Evolutionary conservation across 495 filamentous ascomycete genomes (phyloP), one percentile per base, ranked within the genome.

Genomic region (Cladorrhinum samala): DNA sequence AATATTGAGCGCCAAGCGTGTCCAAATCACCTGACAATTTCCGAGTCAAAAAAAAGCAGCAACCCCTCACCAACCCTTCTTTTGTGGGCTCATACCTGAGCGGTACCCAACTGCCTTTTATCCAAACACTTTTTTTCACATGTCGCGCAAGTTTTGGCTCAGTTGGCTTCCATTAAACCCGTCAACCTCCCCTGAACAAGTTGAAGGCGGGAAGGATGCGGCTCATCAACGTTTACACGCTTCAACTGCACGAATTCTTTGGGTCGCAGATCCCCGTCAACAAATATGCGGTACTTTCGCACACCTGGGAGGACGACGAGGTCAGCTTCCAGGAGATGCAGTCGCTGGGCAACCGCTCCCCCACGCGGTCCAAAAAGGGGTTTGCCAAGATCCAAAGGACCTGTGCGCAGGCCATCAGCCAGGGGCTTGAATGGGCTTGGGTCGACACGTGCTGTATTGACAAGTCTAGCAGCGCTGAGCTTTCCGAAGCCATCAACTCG

Each of bases 401-500:
- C 39, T 70, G 69, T 52, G 43, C 55, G 2, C 60, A 55, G 9
- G 67, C 67, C 0, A 46, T 25, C 0, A 23, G 41, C 0, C 45
- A 66, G 21, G 50, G 39, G 0, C 47, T 60, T 11, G 3, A 58
- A 19, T 70, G 66, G 61, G 63, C 60, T 17, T 73, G 70, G 70
- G 58, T 73, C 6, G 69, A 73, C 25, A 72, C 69, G 2, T 73
- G 69, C 40, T 73, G 70, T 30, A 73, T 72, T 46, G 64, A 74
- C 46, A 72, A 74, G 20, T 55, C 48, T 5, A 66, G 63, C 43
- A 74, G 68, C 27, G 62, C 66, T 2, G 70, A 74, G 52, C 58
- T 71, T 1, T 59, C 57, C 21, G 69, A 72, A 48, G 69, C 67
- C 24, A 69, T 76, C 17, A 76, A 76, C 27, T 72, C 70, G 2